These are phyloP conservation scores for Ophiostoma novo-ulmi DNA, from an alignment of 2,329 filamentous ascomycete species.

Conservation along the genomic window DNA sequence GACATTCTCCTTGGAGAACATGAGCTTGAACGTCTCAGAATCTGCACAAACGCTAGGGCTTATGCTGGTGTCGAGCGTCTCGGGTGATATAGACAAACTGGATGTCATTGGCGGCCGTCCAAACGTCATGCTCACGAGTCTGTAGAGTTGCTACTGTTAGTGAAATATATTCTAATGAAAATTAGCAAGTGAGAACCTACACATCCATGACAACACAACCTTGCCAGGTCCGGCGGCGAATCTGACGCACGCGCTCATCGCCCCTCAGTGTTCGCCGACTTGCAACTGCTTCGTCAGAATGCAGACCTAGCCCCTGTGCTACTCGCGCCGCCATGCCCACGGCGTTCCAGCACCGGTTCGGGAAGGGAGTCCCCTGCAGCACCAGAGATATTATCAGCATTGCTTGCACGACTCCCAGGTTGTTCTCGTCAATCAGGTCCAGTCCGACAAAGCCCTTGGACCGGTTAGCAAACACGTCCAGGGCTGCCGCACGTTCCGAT, in stretches of 20 bases:
- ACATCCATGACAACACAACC: background rate
- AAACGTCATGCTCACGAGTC: slow-evolving; percentile 26
- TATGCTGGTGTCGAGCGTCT: slow-evolving; percentile 7
- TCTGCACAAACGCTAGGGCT: background rate
- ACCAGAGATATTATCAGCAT: slow-evolving; percentile 38
- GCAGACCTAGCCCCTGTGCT: slow-evolving; percentile 40
- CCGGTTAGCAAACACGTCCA: slow-evolving; percentile 36
- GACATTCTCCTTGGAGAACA: slow-evolving; percentile 21
- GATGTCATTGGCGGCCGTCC: slow-evolving; percentile 24
- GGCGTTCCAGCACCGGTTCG: slow-evolving; percentile 41
- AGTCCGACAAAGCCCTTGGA: slow-evolving; percentile 36
- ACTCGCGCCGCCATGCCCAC: slow-evolving; percentile 41
- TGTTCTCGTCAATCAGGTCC: slow-evolving; percentile 40
- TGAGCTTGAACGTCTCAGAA: slow-evolving; percentile 16
- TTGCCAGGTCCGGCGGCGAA: background rate
- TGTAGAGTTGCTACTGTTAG: slow-evolving; percentile 14
- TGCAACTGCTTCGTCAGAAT: slow-evolving; percentile 30
- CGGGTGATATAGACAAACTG: slow-evolving; percentile 19
- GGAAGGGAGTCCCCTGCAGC: slow-evolving; percentile 40
- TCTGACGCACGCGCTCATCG: background rate
- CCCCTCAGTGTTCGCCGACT: background rate
- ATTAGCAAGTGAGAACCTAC: background rate
- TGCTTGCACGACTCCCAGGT: slow-evolving; percentile 27
- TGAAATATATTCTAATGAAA: no score
- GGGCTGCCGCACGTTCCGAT: slow-evolving; percentile 31